Evolutionary conservation across 1,284 basidiomycete species (phyloP).

Genomic region (Moesziomyces parantarcticus): DNA sequence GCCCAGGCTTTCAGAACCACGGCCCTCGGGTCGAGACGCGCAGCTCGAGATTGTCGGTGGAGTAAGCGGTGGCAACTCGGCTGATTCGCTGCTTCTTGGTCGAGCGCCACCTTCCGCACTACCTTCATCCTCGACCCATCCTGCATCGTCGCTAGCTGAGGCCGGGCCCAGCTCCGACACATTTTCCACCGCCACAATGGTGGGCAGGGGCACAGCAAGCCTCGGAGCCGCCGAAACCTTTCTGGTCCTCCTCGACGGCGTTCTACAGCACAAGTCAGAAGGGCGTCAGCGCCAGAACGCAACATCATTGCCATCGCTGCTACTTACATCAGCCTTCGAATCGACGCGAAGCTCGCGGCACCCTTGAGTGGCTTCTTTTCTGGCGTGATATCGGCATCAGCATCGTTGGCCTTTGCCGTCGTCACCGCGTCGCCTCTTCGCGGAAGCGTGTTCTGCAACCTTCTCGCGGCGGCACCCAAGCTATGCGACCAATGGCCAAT

Average conservation of each 20-base stretch:
- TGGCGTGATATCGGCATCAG: constrained; percentile 2
- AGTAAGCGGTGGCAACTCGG: neutral
- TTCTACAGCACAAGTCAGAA: constrained; percentile 1
- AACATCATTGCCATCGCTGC: too few relatives aligned
- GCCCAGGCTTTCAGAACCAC: too few relatives aligned
- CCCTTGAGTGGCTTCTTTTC: constrained; percentile 19
- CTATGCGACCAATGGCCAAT: constrained; percentile 39
- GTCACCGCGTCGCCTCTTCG: constrained; percentile 2
- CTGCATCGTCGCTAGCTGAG: neutral
- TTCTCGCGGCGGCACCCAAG: constrained; percentile 23
- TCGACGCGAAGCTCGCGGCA: constrained; percentile 24
- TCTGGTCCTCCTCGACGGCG: constrained; percentile 28
- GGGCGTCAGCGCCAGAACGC: too few relatives aligned
- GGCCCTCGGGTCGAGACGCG: too few relatives aligned
- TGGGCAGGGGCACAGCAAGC: constrained; percentile 2
- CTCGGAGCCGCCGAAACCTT: constrained; percentile 20
- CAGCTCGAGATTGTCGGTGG: too few relatives aligned
- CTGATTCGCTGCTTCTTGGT: neutral
- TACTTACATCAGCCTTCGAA: constrained; percentile 28
- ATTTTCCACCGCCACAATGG: constrained; percentile 16
- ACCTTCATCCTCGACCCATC: constrained; percentile 19
- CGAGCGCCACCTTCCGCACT: neutral
- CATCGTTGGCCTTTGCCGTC: neutral
- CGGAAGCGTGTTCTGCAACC: constrained; percentile 22
- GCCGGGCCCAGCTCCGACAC: constrained; percentile 1